Conservation (phyloP, 208 protist species). For the Lotmaria passim region DNA sequence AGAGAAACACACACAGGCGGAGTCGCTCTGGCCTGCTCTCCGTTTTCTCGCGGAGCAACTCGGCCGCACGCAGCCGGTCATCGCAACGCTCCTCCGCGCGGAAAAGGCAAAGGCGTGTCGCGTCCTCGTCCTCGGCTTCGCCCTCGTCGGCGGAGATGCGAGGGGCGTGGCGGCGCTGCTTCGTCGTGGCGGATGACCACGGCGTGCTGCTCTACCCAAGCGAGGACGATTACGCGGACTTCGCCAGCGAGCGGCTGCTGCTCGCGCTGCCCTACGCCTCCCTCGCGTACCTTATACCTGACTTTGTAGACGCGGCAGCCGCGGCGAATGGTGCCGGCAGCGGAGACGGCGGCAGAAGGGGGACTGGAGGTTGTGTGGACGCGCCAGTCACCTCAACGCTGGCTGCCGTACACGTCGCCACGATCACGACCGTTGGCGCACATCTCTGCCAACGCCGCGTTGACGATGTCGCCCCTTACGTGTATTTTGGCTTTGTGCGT, state of each 20-base stretch:
- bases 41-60: conserved; percentile 6
- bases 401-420: conserved; percentile 13
- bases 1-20: not conserved
- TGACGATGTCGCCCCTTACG: not conserved
- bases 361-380: too few relatives aligned
- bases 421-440: not conserved
- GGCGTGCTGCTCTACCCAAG: conserved; percentile 39
- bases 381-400: not conserved
- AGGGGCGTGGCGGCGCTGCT: conserved; percentile 39
- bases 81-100: too few relatives aligned
- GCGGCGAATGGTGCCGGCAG: not conserved
- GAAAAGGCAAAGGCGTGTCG: too few relatives aligned
- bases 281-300: conserved; percentile 51
- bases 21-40: conserved; percentile 4
- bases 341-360: not conserved
- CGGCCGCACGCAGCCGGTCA: not conserved
- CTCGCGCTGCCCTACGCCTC: conserved; percentile 43
- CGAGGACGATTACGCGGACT: conserved; percentile 44
- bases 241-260: conserved; percentile 42
- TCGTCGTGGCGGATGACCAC: conserved; percentile 55
- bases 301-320: conserved; percentile 25
- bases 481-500: conserved; percentile 27
- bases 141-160: not conserved
- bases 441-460: not conserved
- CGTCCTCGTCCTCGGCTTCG: not conserved